These are phyloP conservation scores for Aspergillus hortae DNA, from an alignment of 2,329 filamentous ascomycete genomes.

Conservation along the genomic window DNA sequence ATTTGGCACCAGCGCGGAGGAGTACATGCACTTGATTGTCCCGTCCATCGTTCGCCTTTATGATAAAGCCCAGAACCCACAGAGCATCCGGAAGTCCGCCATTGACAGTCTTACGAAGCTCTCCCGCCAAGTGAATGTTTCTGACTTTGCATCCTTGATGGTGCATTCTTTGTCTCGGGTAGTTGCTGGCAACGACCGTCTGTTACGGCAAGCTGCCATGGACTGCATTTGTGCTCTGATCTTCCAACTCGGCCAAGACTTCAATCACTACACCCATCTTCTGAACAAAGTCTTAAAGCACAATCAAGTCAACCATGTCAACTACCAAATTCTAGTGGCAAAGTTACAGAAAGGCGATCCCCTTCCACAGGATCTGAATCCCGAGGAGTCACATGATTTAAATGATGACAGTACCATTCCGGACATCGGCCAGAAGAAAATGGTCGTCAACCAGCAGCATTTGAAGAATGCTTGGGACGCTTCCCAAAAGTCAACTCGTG, in stretches of 20 bases:
- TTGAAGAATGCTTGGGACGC: constrained; percentile 97
- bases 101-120: constrained; percentile 95
- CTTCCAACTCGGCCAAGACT: constrained; percentile 93
- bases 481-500: constrained; percentile 90
- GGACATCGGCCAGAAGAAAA: constrained; percentile 85
- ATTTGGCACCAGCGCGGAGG: constrained; percentile 91
- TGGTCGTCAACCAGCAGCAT: constrained; percentile 96
- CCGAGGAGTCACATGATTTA: constrained; percentile 74
- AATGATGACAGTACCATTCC: constrained; percentile 76
- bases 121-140: constrained; percentile 93
- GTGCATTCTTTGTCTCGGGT: constrained; percentile 89
- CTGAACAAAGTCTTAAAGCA: constrained; percentile 81
- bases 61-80: constrained; percentile 78
- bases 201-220: constrained; percentile 74
- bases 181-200: constrained; percentile 67
- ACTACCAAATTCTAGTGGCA: constrained; percentile 86
- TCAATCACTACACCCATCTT: constrained; percentile 87
- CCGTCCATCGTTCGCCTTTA: constrained; percentile 93
- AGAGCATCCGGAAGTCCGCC: constrained; percentile 75
- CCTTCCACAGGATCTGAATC: constrained; percentile 89
- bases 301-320: constrained; percentile 80
- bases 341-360: constrained; percentile 94
- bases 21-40: constrained; percentile 99
- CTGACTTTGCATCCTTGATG: constrained; percentile 93
- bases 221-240: constrained; percentile 95